These are phyloP conservation scores for Escovopsis weberi DNA, from an alignment of 2,329 filamentous ascomycete species.

Conservation along the genomic window DNA sequence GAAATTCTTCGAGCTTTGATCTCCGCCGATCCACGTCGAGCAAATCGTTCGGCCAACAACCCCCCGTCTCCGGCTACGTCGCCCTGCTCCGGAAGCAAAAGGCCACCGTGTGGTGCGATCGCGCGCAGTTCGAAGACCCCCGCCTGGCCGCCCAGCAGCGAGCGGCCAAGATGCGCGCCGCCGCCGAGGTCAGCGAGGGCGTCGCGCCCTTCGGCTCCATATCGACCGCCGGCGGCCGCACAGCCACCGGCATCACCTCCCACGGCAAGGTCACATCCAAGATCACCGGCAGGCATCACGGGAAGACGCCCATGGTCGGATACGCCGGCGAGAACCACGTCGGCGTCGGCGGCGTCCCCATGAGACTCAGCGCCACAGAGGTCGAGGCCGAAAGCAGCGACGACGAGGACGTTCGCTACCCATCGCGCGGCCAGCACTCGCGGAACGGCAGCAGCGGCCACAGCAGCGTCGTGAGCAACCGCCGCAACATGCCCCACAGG, in stretches of 20 bases:
- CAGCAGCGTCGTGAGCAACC: conserved; percentile 46
- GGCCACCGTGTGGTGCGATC: conserved; percentile 96
- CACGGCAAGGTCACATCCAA: conserved; percentile 62
- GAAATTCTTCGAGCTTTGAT: conserved; percentile 40
- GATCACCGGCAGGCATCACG: conserved; percentile 59
- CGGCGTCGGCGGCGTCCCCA: conserved; percentile 65
- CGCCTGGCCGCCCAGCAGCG: conserved; percentile 68
- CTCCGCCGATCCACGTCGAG: conserved; percentile 68
- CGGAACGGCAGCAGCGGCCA: conserved; percentile 63
- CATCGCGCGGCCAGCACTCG: conserved; percentile 38
- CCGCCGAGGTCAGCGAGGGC: conserved; percentile 56
- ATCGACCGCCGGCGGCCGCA: conserved; percentile 28
- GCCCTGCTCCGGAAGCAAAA: conserved; percentile 94
- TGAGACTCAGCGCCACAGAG: conserved; percentile 88
- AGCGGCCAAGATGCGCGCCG: conserved; percentile 74
- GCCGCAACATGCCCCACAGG: conserved; percentile 34
- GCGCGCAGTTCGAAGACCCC: conserved; percentile 83
- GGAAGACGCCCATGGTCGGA: conserved; percentile 62
- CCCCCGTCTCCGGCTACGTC: conserved; percentile 62
- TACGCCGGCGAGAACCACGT: conserved; percentile 68
- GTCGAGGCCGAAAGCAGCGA: conserved; percentile 80
- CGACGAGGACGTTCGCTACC: conserved; percentile 41
- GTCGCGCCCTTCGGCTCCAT: conserved; percentile 37
- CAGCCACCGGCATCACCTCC: conserved; percentile 46
- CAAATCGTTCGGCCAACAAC: conserved; percentile 51